Percentiles rank a stretch among this genome's conserved stretches.
Evolutionary conservation across 2,329 filamentous ascomycete species (phyloP).

Genomic region (Macroventuria anomochaeta): DNA sequence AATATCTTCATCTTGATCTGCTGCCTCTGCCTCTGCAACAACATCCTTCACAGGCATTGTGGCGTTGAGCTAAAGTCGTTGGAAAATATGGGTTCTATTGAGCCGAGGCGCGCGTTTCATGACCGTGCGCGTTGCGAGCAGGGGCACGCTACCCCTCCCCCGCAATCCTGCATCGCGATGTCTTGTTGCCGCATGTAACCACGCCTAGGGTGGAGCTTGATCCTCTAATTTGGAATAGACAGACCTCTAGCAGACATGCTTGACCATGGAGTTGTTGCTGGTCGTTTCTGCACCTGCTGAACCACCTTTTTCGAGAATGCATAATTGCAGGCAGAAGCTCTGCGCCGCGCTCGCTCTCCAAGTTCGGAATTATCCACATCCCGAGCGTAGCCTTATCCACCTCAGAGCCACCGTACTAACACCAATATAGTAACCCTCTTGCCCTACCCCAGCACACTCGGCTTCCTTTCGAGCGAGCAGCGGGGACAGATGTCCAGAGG

Average conservation of each 20-base stretch:
- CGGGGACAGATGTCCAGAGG: slow-evolving; percentile 17
- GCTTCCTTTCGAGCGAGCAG: slow-evolving; percentile 48
- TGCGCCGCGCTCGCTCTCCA: slow-evolving; percentile 4
- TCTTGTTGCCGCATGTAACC: slow-evolving; percentile 24
- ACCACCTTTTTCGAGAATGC: background rate
- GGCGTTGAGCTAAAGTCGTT: too few relatives aligned
- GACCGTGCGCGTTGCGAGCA: too few relatives aligned
- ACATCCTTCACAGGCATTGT: too few relatives aligned
- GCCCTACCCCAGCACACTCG: slow-evolving; percentile 29
- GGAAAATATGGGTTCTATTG: too few relatives aligned
- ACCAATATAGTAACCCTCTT: slow-evolving; percentile 28
- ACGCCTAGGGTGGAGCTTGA: slow-evolving; percentile 16
- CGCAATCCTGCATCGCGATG: slow-evolving; percentile 28
- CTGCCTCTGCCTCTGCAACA: too few relatives aligned
- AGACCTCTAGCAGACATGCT: slow-evolving; percentile 9
- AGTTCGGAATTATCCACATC: slow-evolving; percentile 13
- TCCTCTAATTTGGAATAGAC: slow-evolving; percentile 24
- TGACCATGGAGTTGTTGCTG: slow-evolving; percentile 7
- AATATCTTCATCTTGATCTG: too few relatives aligned
- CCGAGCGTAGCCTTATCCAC: slow-evolving; percentile 19
- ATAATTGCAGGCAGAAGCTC: slow-evolving; percentile 1
- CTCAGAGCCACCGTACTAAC: slow-evolving; percentile 28
- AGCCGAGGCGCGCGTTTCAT: too few relatives aligned
- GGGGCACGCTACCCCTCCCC: slow-evolving; percentile 43
- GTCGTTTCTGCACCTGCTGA: background rate